Evolutionary conservation across 352 stramenopile genomes (phyloP), one percentile per base, ranked within the genome.

Genomic region (Globisporangium spiculum): DNA sequence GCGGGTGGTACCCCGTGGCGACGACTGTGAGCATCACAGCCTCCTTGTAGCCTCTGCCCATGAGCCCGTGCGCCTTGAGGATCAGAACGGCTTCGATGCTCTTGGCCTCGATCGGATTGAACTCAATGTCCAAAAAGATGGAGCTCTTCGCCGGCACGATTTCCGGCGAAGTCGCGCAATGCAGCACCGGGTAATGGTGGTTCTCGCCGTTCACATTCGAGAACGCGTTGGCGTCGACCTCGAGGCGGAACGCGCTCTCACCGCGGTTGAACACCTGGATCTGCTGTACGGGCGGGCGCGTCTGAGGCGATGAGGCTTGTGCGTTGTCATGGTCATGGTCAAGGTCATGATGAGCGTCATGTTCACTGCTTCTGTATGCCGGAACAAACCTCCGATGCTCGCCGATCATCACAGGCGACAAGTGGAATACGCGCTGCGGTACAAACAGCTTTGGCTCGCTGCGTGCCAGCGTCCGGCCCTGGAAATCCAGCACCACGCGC

Each of bases 401-500:
- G 34, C 88, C 84, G 12, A 93, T 80, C 74, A 89, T 88, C 4
- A 94, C 85, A 0, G 88, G 84, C 6, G 84, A 89, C 9, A 96
- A 77, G 34, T 77, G 48, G 16, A 90, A 89, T 14, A 88, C 66
- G 41, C 78, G 75, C 7, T 74, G 73, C 0, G 89, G 79, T 1
- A 93, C 60, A 60, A 96, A 93, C 0, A 96, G 61, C 56, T 91
- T 90, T 8, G 87, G 85, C 32, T 93, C 76, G 44, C 74, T 72
- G 48, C 69, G 71, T 4, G 66, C 67, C 2, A 98, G 78, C 20
- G 93, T 98, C 7, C 74, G 78, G 4, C 94, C 94, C 57, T 93
- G 78, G 10, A 98, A 71, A 27, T 94, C 77, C 1, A 98, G 68
- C 65, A 92, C 80, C 20, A 98, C 71, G 56, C 94, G 86, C 63